Evolutionary conservation across 2,329 filamentous ascomycete species (phyloP), one percentile per base, ranked within the genome.

Genomic region (Pestalotiopsis sp.): DNA sequence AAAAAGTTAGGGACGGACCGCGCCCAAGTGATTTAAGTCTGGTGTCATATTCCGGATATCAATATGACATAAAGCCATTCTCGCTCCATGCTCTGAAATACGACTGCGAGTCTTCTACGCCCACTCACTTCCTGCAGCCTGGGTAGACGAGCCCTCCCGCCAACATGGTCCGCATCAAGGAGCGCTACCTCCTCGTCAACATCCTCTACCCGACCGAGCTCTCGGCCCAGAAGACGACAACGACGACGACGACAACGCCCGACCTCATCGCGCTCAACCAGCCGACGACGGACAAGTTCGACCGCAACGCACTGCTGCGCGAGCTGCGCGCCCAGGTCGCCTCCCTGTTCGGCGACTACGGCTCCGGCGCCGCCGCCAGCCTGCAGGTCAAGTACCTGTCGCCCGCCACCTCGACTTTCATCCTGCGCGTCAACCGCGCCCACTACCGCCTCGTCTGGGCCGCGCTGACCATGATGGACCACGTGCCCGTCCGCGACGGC

Each of bases 181-280:
- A 97, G 81, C 91, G 96, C 75, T 99, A 99, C 80, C 88, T 99
- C 20, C 90, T 98, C n/a, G 89, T 98, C 71, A 93, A 97, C 78
- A 94, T 98, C 73, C 86, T 98, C 61, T 98, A 98, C 76, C 94
- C 95, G 0, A 86, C 90, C 6, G 83, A 88, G 13, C 71, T 83
- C 11, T 71, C 76, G 61, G 72, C 74, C 70, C 80, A 79, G 68
- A 5, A 14, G 41, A 36, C 58, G 14, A 11, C 20, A 17, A 9
- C 59, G 25, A 9, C 59, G 25, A n/a, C 59, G 17, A 64, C 77
- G 41, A 79, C 81, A 73, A 74, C 86, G 76, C 80, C 92, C 77
- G 80, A 88, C 82, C 85, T 92, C 68, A 82, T 98, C 36, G 85
- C 90, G 66, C 91, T 97, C 81, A 92, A 95, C 78, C 90, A 91